Percentiles rank a stretch among this genome's conserved stretches.
phyloP scores from a whole-genome alignment of 2,329 filamentous ascomycete genomes.

The Fusarium pininemorale region DNA sequence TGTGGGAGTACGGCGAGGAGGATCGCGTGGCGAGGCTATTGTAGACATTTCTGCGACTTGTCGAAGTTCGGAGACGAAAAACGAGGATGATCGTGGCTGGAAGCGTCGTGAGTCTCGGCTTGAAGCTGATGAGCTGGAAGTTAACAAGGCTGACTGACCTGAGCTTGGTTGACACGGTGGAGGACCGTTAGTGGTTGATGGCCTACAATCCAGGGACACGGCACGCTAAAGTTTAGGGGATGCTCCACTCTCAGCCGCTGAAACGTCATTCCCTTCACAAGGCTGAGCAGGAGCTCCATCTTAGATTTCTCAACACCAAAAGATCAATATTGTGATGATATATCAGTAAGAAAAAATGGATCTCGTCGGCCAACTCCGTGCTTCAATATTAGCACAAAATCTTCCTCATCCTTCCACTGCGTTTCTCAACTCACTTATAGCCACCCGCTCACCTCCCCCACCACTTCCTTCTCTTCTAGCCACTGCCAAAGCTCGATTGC shows the following conservation, averaged over 20 bases:
- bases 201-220: slow-evolving; percentile 17
- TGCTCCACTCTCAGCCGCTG: slow-evolving; percentile 34
- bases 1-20: slow-evolving; percentile 69
- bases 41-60: slow-evolving; percentile 64
- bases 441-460: slow-evolving; percentile 63
- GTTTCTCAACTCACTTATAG: slow-evolving; percentile 73
- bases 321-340: not conserved
- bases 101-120: not conserved
- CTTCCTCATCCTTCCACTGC: slow-evolving; percentile 60
- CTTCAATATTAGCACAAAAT: slow-evolving; percentile 61
- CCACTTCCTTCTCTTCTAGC: slow-evolving; percentile 78
- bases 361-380: slow-evolving; percentile 58
- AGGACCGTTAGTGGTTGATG: slow-evolving; percentile 26
- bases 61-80: not conserved
- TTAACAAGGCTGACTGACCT: slow-evolving; percentile 23
- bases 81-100: not conserved
- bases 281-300: slow-evolving; percentile 17
- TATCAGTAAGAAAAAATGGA: slow-evolving; percentile 43
- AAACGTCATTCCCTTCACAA: slow-evolving; percentile 38
- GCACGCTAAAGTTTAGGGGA: slow-evolving; percentile 33
- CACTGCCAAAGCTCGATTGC: slow-evolving; percentile 81
- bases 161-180: slow-evolving; percentile 31
- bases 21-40: slow-evolving; percentile 70
- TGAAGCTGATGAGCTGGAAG: slow-evolving; percentile 3
- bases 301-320: slow-evolving; percentile 18